Conservation (phyloP, 2,329 filamentous ascomycete species). For the Verticillium tricorpus region DNA sequence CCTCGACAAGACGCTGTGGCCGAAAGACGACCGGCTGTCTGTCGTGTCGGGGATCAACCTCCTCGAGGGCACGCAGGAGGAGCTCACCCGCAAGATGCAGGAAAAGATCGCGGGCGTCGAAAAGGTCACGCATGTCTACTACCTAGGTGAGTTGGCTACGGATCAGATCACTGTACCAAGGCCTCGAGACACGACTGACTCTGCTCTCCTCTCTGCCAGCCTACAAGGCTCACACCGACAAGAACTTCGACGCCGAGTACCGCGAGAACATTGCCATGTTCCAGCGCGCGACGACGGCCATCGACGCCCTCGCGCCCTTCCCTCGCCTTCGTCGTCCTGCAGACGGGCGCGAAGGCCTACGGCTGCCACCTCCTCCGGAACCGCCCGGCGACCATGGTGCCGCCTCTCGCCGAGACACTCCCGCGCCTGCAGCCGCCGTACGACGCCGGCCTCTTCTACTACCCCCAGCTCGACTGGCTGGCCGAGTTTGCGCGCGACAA, state of each 20-base stretch:
- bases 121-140: conserved; percentile 38
- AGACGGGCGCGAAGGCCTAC: conserved; percentile 31
- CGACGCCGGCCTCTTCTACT: conserved; percentile 32
- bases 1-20: conserved; percentile 28
- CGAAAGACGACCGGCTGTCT: conserved; percentile 30
- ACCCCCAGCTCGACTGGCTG: conserved; percentile 32
- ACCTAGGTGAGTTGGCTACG: conserved; percentile 22
- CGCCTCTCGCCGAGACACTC: conserved; percentile 25
- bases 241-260: conserved; percentile 25
- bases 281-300: conserved; percentile 28
- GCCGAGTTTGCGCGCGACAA: conserved; percentile 28
- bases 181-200: neutral
- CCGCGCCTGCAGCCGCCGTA: conserved; percentile 27
- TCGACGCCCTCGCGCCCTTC: conserved; percentile 25
- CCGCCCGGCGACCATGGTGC: conserved; percentile 29
- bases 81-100: conserved; percentile 27
- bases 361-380: conserved; percentile 35
- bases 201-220: conserved; percentile 15
- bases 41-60: conserved; percentile 37
- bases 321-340: conserved; percentile 31
- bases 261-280: conserved; percentile 35
- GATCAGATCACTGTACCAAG: too few relatives aligned
- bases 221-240: conserved; percentile 34
- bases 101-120: conserved; percentile 26
- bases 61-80: conserved; percentile 30